Evolutionary conservation across 179 eudicot species (phyloP).

Genomic region (Carnegiea gigantea): DNA sequence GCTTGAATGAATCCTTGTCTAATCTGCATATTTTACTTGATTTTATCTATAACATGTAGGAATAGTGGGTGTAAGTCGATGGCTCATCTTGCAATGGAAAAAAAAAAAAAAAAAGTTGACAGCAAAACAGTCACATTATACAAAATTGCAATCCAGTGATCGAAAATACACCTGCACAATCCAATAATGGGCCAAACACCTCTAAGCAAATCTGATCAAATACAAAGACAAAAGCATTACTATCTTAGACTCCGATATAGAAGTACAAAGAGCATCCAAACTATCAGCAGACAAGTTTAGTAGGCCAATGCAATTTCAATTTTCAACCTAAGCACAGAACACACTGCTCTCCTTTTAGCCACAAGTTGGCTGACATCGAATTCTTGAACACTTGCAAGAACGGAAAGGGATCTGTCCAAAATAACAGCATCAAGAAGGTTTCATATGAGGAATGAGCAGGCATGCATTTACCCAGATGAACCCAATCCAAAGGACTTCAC

Average conservation of each 20-base stretch:
- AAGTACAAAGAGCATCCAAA: slow-evolving; percentile 2
- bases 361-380: not conserved
- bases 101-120: too few species aligned
- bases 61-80: not conserved
- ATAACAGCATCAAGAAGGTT: slow-evolving; percentile 6
- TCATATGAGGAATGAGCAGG: not conserved
- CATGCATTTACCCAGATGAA: slow-evolving; percentile 48
- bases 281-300: slow-evolving; percentile 2
- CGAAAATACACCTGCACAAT: not conserved
- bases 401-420: not conserved
- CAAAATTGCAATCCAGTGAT: not conserved
- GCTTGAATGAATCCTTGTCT: not conserved
- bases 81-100: not conserved
- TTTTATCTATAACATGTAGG: not conserved
- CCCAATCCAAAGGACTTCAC: slow-evolving; percentile 86
- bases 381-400: not conserved
- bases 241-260: not conserved
- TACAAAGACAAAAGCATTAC: not conserved
- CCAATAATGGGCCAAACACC: not conserved
- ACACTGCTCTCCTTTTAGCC: not conserved
- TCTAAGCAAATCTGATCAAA: not conserved
- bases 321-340: not conserved
- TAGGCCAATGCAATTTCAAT: not conserved
- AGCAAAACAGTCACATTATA: not conserved
- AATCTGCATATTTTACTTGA: not conserved